These are phyloP conservation scores for Thielaviopsis populi DNA, from an alignment of 2,329 filamentous ascomycete genomes.

Conservation along the genomic window DNA sequence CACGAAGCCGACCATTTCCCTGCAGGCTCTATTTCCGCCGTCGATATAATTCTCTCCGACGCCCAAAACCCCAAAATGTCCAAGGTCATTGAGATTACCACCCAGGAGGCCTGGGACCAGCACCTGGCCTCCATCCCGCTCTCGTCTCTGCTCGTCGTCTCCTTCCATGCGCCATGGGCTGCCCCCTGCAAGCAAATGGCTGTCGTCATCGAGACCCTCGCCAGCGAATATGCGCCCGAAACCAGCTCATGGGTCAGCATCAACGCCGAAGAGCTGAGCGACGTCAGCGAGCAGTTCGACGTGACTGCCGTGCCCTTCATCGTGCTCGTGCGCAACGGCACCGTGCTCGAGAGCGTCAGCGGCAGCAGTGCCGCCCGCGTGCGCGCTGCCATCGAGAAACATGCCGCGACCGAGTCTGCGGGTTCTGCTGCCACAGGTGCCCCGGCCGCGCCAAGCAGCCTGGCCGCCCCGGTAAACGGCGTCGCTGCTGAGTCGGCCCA, in stretches of 20 bases:
- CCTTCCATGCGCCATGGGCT: constrained; percentile 95
- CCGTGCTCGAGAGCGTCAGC: constrained; percentile 70
- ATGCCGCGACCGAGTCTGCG: constrained; percentile 36
- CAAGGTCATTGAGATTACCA: constrained; percentile 60
- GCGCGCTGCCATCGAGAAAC: constrained; percentile 68
- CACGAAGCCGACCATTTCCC: background rate
- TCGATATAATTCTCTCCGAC: background rate
- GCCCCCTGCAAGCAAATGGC: constrained; percentile 92
- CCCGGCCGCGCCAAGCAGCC: constrained; percentile 24
- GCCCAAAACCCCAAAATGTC: constrained; percentile 41
- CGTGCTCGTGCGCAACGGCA: constrained; percentile 60
- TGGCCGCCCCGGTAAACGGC: constrained; percentile 25
- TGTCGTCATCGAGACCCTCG: constrained; percentile 70
- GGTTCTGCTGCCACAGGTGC: constrained; percentile 22
- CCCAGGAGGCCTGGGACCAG: constrained; percentile 56
- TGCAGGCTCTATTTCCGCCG: background rate
- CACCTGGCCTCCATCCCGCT: constrained; percentile 51
- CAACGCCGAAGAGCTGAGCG: constrained; percentile 86
- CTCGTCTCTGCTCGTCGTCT: constrained; percentile 65
- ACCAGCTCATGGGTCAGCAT: constrained; percentile 72
- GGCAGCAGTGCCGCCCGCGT: constrained; percentile 82
- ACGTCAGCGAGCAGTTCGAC: constrained; percentile 83
- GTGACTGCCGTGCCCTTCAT: constrained; percentile 90
- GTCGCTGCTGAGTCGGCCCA: background rate
- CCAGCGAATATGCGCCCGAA: constrained; percentile 63